phyloP scores from a whole-genome alignment of 75 land plant species.

The Cupressus sempervirens region DNA sequence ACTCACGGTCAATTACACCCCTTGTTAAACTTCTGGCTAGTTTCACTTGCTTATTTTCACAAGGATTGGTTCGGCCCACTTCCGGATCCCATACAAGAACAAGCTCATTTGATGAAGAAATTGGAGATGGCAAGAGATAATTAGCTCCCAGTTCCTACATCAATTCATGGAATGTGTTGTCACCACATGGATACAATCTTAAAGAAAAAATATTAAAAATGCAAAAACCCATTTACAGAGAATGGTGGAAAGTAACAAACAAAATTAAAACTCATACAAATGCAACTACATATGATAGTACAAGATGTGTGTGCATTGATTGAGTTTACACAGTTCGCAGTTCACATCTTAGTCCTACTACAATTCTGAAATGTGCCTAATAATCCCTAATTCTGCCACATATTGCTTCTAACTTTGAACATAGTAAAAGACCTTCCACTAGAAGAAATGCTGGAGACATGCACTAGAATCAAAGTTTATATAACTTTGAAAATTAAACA shows the following conservation, averaged over 20 bases:
- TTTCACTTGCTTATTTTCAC: slow-evolving; percentile 95
- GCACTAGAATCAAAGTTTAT: not conserved
- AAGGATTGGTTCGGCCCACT: slow-evolving; percentile 84
- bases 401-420: not conserved
- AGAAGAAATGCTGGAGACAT: not conserved
- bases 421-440: not conserved
- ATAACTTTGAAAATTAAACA: not conserved
- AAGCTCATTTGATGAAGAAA: slow-evolving; percentile 79
- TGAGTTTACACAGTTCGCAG: not conserved
- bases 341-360: not conserved
- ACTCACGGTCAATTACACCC: slow-evolving; percentile 85
- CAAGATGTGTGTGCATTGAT: not conserved
- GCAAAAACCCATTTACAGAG: not conserved
- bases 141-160: slow-evolving; percentile 86
- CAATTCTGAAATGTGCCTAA: not conserved
- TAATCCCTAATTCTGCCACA: not conserved
- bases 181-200: not conserved
- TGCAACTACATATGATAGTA: not conserved
- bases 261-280: not conserved
- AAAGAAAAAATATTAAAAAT: not conserved
- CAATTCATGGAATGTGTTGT: not conserved
- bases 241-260: slow-evolving; percentile 1
- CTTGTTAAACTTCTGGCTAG: slow-evolving; percentile 90
- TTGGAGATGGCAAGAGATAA: slow-evolving; percentile 71
- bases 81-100: slow-evolving; percentile 95